These are phyloP conservation scores for Pseudonectria buxi DNA, from an alignment of 2,329 filamentous ascomycete species.

Conservation along the genomic window DNA sequence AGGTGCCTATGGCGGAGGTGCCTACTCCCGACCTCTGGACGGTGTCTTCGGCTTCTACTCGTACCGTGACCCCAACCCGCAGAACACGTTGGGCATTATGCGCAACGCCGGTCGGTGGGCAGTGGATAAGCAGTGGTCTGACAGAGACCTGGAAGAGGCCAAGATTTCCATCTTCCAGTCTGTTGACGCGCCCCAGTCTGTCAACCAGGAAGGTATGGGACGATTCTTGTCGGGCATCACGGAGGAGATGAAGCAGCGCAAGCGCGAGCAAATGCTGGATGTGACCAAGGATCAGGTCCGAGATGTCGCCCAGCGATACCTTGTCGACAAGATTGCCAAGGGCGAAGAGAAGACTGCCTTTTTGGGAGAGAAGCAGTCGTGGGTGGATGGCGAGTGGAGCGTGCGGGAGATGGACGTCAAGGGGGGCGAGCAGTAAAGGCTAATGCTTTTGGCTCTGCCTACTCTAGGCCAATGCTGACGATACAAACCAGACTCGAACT, in stretches of 20 bases:
- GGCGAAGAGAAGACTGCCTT: conserved; percentile 61
- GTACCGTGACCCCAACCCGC: conserved; percentile 92
- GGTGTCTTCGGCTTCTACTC: conserved; percentile 93
- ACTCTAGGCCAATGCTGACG: no score
- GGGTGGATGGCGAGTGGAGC: conserved; percentile 68
- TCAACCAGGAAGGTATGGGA: conserved; percentile 81
- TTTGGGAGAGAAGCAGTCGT: conserved; percentile 76
- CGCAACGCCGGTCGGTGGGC: conserved; percentile 76
- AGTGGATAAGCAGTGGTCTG: conserved; percentile 70
- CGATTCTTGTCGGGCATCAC: conserved; percentile 80
- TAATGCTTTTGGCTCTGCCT: neutral
- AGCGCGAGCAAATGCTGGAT: conserved; percentile 78
- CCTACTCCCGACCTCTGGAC: conserved; percentile 71
- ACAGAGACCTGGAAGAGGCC: conserved; percentile 85
- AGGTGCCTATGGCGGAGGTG: conserved; percentile 89
- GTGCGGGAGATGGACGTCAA: conserved; percentile 67
- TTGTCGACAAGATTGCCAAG: conserved; percentile 60
- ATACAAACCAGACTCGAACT: no score
- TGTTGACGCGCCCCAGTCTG: conserved; percentile 80
- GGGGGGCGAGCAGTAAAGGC: conserved; percentile 25
- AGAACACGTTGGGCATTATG: conserved; percentile 83
- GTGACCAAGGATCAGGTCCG: conserved; percentile 76
- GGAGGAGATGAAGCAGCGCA: conserved; percentile 79
- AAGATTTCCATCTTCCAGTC: conserved; percentile 92
- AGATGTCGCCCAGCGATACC: conserved; percentile 71